Evolutionary conservation across 352 stramenopile genomes (phyloP).

Genomic region (Phytophthora multivora): DNA sequence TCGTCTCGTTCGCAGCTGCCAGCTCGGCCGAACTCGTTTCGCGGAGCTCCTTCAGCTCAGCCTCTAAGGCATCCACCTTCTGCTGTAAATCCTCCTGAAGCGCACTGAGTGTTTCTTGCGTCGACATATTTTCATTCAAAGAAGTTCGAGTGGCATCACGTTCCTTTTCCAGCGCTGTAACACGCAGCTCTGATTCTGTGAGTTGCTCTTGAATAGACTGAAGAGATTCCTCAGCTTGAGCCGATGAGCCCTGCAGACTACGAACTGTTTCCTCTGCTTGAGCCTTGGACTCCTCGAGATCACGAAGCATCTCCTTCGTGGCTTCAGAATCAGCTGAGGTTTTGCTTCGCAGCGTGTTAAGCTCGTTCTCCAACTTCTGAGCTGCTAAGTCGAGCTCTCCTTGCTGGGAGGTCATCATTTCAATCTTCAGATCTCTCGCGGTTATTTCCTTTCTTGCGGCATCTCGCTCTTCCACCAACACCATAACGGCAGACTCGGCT

Average conservation of each 20-base stretch:
- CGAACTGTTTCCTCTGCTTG: constrained; percentile 25
- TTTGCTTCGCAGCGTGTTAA: constrained; percentile 26
- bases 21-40: constrained; percentile 27
- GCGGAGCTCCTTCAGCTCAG: constrained; percentile 26
- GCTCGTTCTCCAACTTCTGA: constrained; percentile 38
- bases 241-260: constrained; percentile 16
- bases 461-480: constrained; percentile 39
- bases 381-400: constrained; percentile 29
- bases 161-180: constrained; percentile 32
- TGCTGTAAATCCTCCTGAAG: constrained; percentile 39
- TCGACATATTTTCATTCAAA: constrained; percentile 38
- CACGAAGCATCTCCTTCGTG: constrained; percentile 27
- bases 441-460: constrained; percentile 31
- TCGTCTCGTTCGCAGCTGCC: constrained; percentile 28
- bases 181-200: constrained; percentile 20
- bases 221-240: constrained; percentile 22
- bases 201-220: constrained; percentile 23
- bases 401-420: constrained; percentile 39
- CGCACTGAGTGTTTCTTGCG: constrained; percentile 32
- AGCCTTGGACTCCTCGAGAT: constrained; percentile 21
- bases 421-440: constrained; percentile 42
- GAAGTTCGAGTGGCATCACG: constrained; percentile 35
- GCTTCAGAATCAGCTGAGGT: constrained; percentile 20
- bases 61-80: constrained; percentile 24
- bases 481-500: constrained; percentile 38